Base-by-base conservation (phyloP, 176 grass and related monocot species). In the Thinopyrum elongatum region DNA sequence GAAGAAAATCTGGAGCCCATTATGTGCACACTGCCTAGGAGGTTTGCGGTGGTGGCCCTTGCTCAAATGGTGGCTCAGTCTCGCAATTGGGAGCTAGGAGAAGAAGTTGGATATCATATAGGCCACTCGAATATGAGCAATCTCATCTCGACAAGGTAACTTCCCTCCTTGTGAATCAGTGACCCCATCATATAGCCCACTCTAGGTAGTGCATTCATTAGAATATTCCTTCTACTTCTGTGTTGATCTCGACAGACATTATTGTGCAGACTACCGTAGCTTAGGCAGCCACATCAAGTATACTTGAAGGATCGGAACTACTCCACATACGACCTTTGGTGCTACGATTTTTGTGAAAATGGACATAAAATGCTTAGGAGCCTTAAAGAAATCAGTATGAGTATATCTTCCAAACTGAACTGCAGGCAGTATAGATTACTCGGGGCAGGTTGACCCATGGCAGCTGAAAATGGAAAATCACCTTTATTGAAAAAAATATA, bases 41-140 rank as follows among this genome's bases (percentile, higher is more conserved):
- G 95, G 81, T 94, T 98, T 84, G 95, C 95, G 19, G 95, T 95
- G 26, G 93, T 98, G 33, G 83, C 92, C 36, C 93, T 98, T 76
- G 95, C 93, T 87, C 88, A 91, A 77, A 88, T 85, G 38, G 82
- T 98, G 49, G 95, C 93, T 51, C 71, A 95, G 82, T 87, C 93
- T 77, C 91, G 91, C 71, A 82, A 95, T 26, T 98, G 87, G 75
- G 80, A 90, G 68, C 69, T 98, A 17, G 95, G 95, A n/a, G 89
- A 86, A 70, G 92, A 95, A 81, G 87, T 98, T 67, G 95, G 95
- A 58, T 98, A 98, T 88, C 95, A 98, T 74, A 98, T 98, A 60
- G 91, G 95, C 10, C 93, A 95, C 76, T 95, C 91, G 76, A 95
- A 98, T 88, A 83, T 98, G 65, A 91, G 89, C 1, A 74, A 98